phyloP scores from a whole-genome alignment of 2,329 filamentous ascomycete species.

The Aureobasidium sp. region DNA sequence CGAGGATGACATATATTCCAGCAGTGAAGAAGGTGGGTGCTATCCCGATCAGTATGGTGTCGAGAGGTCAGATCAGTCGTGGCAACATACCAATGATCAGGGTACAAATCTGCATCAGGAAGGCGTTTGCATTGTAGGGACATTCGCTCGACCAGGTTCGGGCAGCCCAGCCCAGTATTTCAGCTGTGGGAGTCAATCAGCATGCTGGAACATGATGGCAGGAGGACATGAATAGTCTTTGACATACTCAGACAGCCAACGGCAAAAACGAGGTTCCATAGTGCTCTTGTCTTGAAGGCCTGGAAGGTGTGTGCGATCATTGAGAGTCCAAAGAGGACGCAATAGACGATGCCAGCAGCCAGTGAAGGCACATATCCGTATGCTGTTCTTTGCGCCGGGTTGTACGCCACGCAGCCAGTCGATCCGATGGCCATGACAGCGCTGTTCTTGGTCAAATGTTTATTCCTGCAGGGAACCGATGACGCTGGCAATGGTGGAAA shows the following conservation, averaged over 20 bases:
- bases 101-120: conserved; percentile 27
- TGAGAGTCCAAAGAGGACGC: conserved; percentile 13
- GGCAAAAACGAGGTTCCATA: conserved; percentile 12
- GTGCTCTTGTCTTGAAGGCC: conserved; percentile 2
- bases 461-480: background rate
- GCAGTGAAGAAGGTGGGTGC: conserved; percentile 58
- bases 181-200: background rate
- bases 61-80: no score
- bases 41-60: background rate
- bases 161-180: conserved; percentile 13
- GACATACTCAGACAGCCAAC: conserved; percentile 10
- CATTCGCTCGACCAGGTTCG: conserved; percentile 9
- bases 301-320: conserved; percentile 12
- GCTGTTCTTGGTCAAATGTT: background rate
- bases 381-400: background rate
- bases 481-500: background rate
- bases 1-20: conserved; percentile 55
- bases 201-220: background rate
- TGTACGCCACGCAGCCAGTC: conserved; percentile 11
- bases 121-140: conserved; percentile 27
- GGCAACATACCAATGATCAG: conserved; percentile 6
- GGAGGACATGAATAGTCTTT: background rate
- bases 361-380: conserved; percentile 14
- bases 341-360: conserved; percentile 12
- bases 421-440: conserved; percentile 9